Percentiles rank a stretch among this genome's conserved stretches.
Conservation (phyloP, 805 yeast genomes). For the Candida ovalis region DNA sequence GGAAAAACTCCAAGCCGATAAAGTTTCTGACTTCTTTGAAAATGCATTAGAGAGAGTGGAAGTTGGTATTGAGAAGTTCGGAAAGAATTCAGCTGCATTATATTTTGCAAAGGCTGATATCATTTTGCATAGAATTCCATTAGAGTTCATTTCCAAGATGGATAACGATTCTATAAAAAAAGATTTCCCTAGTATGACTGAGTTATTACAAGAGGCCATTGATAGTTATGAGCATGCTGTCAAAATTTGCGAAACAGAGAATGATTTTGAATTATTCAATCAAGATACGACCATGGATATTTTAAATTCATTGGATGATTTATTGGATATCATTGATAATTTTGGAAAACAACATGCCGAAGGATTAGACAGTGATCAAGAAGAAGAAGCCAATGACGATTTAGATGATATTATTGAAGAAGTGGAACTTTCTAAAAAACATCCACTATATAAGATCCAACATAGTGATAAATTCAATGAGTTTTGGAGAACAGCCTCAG, state of each 20-base stretch:
- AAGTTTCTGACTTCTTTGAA: conserved; percentile 54
- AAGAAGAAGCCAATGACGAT: conserved; percentile 32
- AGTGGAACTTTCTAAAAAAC: conserved; percentile 40
- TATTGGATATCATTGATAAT: conserved; percentile 61
- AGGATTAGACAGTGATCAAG: conserved; percentile 57
- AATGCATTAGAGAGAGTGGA: conserved; percentile 71
- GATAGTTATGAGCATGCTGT: conserved; percentile 43
- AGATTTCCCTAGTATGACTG: conserved; percentile 34
- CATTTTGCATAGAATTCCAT: conserved; percentile 53
- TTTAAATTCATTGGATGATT: conserved; percentile 59
- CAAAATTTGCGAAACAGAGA: conserved; percentile 22
- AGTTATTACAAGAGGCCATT: conserved; percentile 44
- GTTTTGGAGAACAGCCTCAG: conserved; percentile 53
- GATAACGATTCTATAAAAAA: conserved; percentile 35
- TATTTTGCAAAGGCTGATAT: conserved; percentile 52
- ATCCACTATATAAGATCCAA: conserved; percentile 50
- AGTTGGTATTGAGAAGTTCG: conserved; percentile 49
- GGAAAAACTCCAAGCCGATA: conserved; percentile 10
- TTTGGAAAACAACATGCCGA: conserved; percentile 60
- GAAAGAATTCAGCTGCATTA: conserved; percentile 41
- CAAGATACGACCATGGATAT: conserved; percentile 39
- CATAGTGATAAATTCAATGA: conserved; percentile 39
- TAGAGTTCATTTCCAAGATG: conserved; percentile 53
- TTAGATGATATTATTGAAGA: conserved; percentile 30
- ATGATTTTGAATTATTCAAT: conserved; percentile 16